Evolutionary conservation across 2,329 filamentous ascomycete genomes (phyloP), one percentile per base, ranked within the genome.

Genomic region (Diplodia mutila): DNA sequence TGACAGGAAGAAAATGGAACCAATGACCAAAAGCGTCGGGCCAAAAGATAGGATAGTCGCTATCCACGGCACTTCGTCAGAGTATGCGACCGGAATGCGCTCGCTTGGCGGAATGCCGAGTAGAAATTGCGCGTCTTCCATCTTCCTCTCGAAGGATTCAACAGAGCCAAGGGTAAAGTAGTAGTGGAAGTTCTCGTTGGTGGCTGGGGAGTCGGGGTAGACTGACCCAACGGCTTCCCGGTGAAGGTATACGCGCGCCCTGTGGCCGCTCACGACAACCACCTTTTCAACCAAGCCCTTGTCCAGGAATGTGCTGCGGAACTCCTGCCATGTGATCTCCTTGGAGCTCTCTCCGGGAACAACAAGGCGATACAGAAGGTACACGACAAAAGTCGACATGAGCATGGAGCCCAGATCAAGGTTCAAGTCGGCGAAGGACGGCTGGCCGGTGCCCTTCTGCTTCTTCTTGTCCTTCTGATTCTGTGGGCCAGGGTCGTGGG

Each of bases 241-340:
- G 77, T 96, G 89, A 59, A 95, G 84, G 71, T 92, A 87, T 37
- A 97, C 92, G 66, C 91, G 88, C 54, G 98, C 95, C 69, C 87
- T 87, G 73, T 88, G 89, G 70, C 89, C 87, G 73, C 93, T 89
- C 63, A 97, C 86, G 39, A 97, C 90, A 21, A 90, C 89, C 72
- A 99, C 86, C 83, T 94, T 97, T 81, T 97, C 92, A 23, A 99
- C 94, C 27, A 99, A 85, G 8, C 95, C 95, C 84, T 97, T 97
- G 81, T 97, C 93, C 69, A 99, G 85, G 84, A 97, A 98, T 37
- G 93, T 95, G 73, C 89, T 94, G 70, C 92, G 86, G 81, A 99
- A 92, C 81, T 99, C 95, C 81, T 99, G 94, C 92, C 93, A 99
- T 66, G 95, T 98, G 68, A 99, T 97, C 77, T 99, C 94, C 75